Evolutionary conservation across 2,329 filamentous ascomycete species (phyloP), one percentile per base, ranked within the genome.

Genomic region (Emmonsia crescens): DNA sequence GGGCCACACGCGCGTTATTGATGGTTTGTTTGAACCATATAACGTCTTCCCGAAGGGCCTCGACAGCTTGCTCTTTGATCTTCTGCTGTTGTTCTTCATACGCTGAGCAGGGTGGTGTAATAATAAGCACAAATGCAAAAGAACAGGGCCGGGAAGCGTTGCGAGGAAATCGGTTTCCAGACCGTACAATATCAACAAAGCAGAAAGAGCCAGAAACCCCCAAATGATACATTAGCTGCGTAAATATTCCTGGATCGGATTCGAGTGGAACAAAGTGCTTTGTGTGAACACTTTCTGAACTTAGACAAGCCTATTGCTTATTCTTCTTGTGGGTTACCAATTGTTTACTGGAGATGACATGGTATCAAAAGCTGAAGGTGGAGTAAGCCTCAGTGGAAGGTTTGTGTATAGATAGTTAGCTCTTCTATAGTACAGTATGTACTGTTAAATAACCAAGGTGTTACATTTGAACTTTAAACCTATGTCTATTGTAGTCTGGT

Each of bases 221-320:
- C 46, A 66, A 38, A 40, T 64, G 48, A 49, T 67, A 62, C 62
- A 66, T 64, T 46, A 67, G 44, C 21, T 57, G 16, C 3, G 64
- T 66, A 60, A 66, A 66, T 40, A 66, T 64, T 58, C 57, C 14
- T 21, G 65, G 64, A 60, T 67, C 61, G 14, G 66, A 66, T 59
- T 64, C 65, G 5, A 68, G 54, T 16, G 63, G 61, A 46, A 66
- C n/a, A n/a, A n/a, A n/a, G n/a, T n/a, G n/a, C n/a, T n/a, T n/a
- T n/a, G n/a, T n/a, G n/a, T n/a, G n/a, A n/a, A n/a, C n/a, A n/a
- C n/a, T n/a, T n/a, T n/a, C n/a, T n/a, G n/a, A n/a, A n/a, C n/a
- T n/a, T n/a, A n/a, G n/a, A n/a, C n/a, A n/a, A n/a, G n/a, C n/a
- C n/a, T n/a, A n/a, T n/a, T n/a, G n/a, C n/a, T n/a, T n/a, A n/a